Base-by-base conservation (phyloP, 2,329 filamentous ascomycete genomes). In the Cladophialophora yegresii region DNA sequence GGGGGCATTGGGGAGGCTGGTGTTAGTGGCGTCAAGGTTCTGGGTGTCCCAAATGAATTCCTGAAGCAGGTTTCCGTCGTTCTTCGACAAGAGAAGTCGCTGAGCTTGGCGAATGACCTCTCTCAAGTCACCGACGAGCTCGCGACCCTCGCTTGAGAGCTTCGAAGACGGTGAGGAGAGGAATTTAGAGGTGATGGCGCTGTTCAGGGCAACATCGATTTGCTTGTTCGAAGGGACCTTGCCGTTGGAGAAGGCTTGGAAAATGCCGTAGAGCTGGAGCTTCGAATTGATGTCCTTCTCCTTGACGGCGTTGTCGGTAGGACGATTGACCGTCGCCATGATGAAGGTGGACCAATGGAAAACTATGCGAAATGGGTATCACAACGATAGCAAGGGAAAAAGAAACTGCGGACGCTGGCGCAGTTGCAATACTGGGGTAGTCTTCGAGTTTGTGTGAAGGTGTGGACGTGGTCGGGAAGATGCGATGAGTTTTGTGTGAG, bases 31-130 rank as follows among this genome's bases (percentile, higher is more conserved):
- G 50, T 70, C 80, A 67, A 95, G 87, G 54, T 90, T 84, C 74
- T 92, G 87, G 0, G 92, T 93, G 75, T 96, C 90, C 89, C 91
- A 99, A 78, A 98, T 91, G 78, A 99, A 98, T 73, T 99, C 93
- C 75, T 99, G 95, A 22, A 99, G 81, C 63, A 98, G 80, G 73
- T 99, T 92, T 74, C 93, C 95, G 65, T 96, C 86, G 75, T 99
- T 99, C 85, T 98, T 99, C 79, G 89, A 90, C 28, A 99, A 82
- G 8, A 98, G 80, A 12, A 99, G 84, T 63, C 87, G 79, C 82
- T 97, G 96, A 64, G 93, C 89, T 76, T 95, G 86, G 72, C 89
- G 86, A 53, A 99, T 87, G 58, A 96, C 91, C 60, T 90, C 83
- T 66, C 86, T 87, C 62, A 95, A 79, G 71, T 98, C 93, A 49